phyloP scores from a whole-genome alignment of 345 rosid species.

The Trapa incisa region DNA sequence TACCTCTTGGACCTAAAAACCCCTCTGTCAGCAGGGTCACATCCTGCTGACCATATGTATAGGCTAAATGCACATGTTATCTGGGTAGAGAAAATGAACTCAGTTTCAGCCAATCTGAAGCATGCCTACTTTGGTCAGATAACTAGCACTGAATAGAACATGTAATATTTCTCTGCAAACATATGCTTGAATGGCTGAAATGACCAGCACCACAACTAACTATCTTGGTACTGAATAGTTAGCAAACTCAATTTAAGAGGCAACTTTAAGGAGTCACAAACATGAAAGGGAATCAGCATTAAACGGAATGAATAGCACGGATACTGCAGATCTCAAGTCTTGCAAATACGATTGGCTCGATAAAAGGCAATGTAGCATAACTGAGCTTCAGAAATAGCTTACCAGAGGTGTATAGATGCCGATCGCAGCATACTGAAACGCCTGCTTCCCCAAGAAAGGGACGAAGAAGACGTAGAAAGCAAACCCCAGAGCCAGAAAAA shows the following conservation, averaged over 20 bases:
- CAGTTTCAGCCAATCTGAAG: background rate
- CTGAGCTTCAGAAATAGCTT: constrained; percentile 14
- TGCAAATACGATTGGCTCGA: background rate
- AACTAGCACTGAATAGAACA: background rate
- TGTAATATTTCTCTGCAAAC: background rate
- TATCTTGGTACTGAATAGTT: background rate
- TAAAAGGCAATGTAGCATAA: background rate
- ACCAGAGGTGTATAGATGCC: constrained; percentile 96
- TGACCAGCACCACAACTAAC: background rate
- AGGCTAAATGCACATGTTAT: constrained; percentile 63
- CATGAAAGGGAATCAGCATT: background rate
- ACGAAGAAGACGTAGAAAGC: constrained; percentile 98
- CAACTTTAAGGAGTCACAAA: background rate
- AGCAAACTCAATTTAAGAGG: background rate
- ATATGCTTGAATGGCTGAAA: background rate
- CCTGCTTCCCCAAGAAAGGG: constrained; percentile 86
- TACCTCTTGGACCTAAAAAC: constrained; percentile 72
- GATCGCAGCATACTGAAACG: constrained; percentile 57
- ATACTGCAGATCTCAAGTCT: background rate
- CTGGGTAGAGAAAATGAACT: constrained; percentile 21
- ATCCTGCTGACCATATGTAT: constrained; percentile 73
- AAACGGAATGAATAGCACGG: background rate
- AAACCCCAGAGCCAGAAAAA: constrained; percentile 91
- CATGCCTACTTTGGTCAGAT: background rate
- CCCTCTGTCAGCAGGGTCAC: constrained; percentile 76